Percentiles rank a stretch among this genome's conserved stretches.
Conservation (phyloP, 2,329 filamentous ascomycete species). For the Sclerotinia nivalis region DNA sequence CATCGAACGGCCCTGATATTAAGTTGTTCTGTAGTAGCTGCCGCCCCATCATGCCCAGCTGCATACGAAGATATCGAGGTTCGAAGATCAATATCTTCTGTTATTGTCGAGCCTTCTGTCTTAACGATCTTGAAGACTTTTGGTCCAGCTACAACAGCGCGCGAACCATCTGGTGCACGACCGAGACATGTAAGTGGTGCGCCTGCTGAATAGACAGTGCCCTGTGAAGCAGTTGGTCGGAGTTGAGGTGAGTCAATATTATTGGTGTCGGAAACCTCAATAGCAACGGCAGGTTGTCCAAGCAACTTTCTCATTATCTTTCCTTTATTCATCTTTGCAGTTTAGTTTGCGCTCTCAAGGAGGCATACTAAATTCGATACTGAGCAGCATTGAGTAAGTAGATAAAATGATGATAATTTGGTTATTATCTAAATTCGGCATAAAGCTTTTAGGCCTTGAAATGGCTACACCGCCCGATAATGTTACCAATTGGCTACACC, state of each 20-base stretch:
- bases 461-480: slow-evolving; percentile 10
- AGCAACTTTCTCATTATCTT: slow-evolving; percentile 41
- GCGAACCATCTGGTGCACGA: slow-evolving; percentile 56
- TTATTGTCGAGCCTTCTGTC: slow-evolving; percentile 54
- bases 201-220: slow-evolving; percentile 53
- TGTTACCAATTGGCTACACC: background rate
- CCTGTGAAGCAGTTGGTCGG: slow-evolving; percentile 50
- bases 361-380: slow-evolving; percentile 30
- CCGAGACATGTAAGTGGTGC: slow-evolving; percentile 60
- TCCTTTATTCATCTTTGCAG: slow-evolving; percentile 39
- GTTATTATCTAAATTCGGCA: background rate
- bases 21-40: slow-evolving; percentile 54
- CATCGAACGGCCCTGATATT: slow-evolving; percentile 65
- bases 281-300: slow-evolving; percentile 32
- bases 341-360: slow-evolving; percentile 28
- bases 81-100: slow-evolving; percentile 59
- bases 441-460: background rate
- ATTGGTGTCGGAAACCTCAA: slow-evolving; percentile 32
- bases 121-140: slow-evolving; percentile 60
- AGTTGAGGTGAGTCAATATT: slow-evolving; percentile 34
- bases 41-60: slow-evolving; percentile 46
- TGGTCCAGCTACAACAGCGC: slow-evolving; percentile 58
- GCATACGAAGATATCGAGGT: slow-evolving; percentile 54
- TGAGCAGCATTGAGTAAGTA: slow-evolving; percentile 1
- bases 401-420: background rate